Evolutionary conservation across 805 yeast species (phyloP).

Genomic region (Komagataella populi): DNA sequence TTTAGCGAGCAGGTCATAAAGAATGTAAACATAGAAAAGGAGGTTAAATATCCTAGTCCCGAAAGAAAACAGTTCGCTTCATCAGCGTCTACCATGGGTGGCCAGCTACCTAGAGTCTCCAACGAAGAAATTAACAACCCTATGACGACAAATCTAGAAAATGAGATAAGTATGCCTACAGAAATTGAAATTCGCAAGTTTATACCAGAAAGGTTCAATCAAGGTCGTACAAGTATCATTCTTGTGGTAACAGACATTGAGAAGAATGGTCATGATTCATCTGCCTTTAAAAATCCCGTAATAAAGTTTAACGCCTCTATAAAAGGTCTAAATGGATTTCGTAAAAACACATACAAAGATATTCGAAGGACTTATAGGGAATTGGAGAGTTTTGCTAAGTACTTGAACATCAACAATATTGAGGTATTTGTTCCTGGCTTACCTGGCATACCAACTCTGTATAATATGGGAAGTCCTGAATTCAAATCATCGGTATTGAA

Average conservation of each 20-base stretch:
- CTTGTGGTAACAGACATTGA: constrained; percentile 61
- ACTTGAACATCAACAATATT: constrained; percentile 66
- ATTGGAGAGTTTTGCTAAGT: constrained; percentile 60
- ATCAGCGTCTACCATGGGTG: not conserved
- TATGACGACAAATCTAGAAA: not conserved
- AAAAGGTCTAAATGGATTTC: constrained; percentile 55
- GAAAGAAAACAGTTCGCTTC: not conserved
- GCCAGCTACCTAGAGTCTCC: not conserved
- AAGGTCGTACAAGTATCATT: constrained; percentile 23
- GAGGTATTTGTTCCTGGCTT: constrained; percentile 90
- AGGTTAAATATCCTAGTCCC: not conserved
- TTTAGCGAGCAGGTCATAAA: constrained; percentile 29
- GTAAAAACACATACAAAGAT: constrained; percentile 57
- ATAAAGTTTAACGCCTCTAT: constrained; percentile 51
- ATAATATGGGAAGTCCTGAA: constrained; percentile 77
- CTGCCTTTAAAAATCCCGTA: constrained; percentile 67
- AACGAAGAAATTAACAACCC: not conserved
- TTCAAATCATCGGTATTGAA: constrained; percentile 43
- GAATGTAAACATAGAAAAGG: not conserved
- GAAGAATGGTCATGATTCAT: constrained; percentile 33
- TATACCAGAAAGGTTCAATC: constrained; percentile 36
- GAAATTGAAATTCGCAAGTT: constrained; percentile 28
- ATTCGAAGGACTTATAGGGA: constrained; percentile 75
- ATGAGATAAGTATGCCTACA: constrained; percentile 5
- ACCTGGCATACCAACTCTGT: constrained; percentile 63